Percentiles rank a stretch among this genome's conserved stretches.
Conservation (phyloP, 164 flowering plant species). For the Vitis rupestris region DNA sequence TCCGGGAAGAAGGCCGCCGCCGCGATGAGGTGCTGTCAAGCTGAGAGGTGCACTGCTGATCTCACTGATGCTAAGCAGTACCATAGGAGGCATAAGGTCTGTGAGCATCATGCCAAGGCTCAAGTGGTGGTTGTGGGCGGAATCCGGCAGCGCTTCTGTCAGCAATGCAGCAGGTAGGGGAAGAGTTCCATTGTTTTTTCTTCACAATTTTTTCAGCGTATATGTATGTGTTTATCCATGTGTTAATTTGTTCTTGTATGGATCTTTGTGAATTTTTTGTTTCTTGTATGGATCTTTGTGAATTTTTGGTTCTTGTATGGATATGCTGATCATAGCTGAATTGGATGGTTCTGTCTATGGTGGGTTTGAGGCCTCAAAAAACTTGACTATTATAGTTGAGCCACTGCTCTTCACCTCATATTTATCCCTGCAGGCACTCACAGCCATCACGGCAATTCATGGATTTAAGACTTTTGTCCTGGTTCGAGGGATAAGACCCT, state of each 20-base stretch:
- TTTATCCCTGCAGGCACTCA: too few species aligned
- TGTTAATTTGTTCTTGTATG: too few species aligned
- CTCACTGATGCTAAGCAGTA: slow-evolving; percentile 49
- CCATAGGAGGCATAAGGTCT: slow-evolving; percentile 53
- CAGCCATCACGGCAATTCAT: too few species aligned
- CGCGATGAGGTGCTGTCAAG: slow-evolving; percentile 43
- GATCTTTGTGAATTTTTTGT: neutral
- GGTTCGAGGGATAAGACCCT: too few species aligned
- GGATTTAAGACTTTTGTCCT: too few species aligned
- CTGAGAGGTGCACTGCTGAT: slow-evolving; percentile 45
- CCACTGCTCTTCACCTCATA: too few species aligned
- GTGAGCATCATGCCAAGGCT: slow-evolving; percentile 55
- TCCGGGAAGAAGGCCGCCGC: slow-evolving; percentile 8
- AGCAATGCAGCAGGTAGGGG: slow-evolving; percentile 58
- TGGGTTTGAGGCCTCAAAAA: too few species aligned
- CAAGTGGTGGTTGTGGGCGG: slow-evolving; percentile 46
- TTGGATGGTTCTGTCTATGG: too few species aligned
- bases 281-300: neutral
- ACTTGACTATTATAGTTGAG: too few species aligned
- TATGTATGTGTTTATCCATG: neutral
- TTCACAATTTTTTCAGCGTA: neutral
- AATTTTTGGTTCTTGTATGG: neutral
- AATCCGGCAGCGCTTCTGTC: slow-evolving; percentile 49
- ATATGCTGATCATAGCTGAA: too few species aligned
- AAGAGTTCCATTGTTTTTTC: neutral